Evolutionary conservation across 352 stramenopile genomes (phyloP).

Genomic region (Phytophthora lateralis): DNA sequence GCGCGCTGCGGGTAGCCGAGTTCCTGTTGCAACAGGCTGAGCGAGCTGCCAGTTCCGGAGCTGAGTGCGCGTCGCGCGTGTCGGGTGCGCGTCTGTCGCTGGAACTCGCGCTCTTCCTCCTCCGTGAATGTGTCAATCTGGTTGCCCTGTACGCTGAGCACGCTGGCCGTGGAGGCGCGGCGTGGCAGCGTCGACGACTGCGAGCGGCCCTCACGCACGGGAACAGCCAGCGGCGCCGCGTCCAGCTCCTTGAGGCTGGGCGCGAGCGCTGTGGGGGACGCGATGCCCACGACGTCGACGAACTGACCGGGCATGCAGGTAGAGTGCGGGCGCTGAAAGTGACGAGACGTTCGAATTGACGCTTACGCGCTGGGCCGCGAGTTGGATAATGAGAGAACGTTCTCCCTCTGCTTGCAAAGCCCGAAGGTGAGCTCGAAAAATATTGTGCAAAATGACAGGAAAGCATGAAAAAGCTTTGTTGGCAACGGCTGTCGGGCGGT

Average conservation of each 20-base stretch:
- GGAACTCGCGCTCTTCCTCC: conserved; percentile 33
- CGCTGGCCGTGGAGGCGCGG: conserved; percentile 35
- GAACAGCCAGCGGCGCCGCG: conserved; percentile 18
- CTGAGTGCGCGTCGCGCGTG: conserved; percentile 60
- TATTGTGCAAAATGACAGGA: conserved; percentile 25
- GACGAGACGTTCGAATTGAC: conserved; percentile 7
- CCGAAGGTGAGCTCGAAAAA: conserved; percentile 20
- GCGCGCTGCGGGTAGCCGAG: conserved; percentile 65
- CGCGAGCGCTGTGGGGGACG: conserved; percentile 32
- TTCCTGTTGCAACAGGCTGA: conserved; percentile 75
- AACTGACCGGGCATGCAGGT: conserved; percentile 38
- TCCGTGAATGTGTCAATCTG: conserved; percentile 22
- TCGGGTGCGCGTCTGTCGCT: conserved; percentile 28
- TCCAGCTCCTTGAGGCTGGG: conserved; percentile 29
- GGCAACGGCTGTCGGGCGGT: conserved; percentile 33
- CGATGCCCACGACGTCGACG: conserved; percentile 27
- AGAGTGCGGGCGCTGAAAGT: conserved; percentile 3
- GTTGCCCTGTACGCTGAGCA: conserved; percentile 25
- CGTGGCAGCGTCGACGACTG: conserved; percentile 42
- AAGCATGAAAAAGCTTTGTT: conserved; percentile 27
- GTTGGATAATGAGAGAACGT: conserved; percentile 34
- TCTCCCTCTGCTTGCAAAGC: background rate
- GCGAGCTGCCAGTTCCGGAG: conserved; percentile 45
- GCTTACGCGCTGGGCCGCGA: conserved; percentile 20
- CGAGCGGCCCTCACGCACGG: conserved; percentile 41